Evolutionary conservation across 306 rosid genomes (phyloP).

Genomic region (Prinsepia uniflora): DNA sequence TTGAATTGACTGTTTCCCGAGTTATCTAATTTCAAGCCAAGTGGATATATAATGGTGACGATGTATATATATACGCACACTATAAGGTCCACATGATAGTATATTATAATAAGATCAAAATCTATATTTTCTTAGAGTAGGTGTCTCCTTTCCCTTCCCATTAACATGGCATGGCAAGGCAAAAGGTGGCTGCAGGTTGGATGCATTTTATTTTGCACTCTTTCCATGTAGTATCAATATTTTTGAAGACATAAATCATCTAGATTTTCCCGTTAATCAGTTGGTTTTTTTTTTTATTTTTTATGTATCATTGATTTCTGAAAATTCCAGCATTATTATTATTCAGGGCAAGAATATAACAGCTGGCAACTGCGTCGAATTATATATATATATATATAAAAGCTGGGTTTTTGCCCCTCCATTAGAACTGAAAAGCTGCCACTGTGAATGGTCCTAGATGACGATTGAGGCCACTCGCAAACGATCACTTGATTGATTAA

Average conservation of each 20-base stretch:
- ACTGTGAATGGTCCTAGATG: slow-evolving; percentile 11
- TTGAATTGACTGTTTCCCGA: neutral
- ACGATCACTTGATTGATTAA: too few species aligned
- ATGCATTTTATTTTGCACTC: neutral
- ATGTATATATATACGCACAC: neutral
- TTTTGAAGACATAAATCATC: neutral
- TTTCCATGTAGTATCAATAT: neutral
- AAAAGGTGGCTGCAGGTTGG: slow-evolving; percentile 17
- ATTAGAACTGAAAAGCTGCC: neutral
- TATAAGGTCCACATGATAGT: neutral
- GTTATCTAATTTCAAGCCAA: neutral
- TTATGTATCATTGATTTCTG: neutral
- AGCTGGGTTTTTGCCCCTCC: neutral
- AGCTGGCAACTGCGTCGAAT: neutral
- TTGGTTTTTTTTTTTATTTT: neutral
- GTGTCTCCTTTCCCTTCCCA: slow-evolving; percentile 4
- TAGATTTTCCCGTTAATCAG: neutral
- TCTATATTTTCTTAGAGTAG: neutral
- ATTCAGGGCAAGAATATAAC: neutral
- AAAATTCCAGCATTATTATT: neutral
- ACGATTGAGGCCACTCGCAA: too few species aligned
- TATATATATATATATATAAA: too few species aligned
- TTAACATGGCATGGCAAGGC: slow-evolving; percentile 19
- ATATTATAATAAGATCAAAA: neutral
- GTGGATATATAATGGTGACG: neutral